Conservation (phyloP, 2,329 filamentous ascomycete species). For the Eutypa lata region DNA sequence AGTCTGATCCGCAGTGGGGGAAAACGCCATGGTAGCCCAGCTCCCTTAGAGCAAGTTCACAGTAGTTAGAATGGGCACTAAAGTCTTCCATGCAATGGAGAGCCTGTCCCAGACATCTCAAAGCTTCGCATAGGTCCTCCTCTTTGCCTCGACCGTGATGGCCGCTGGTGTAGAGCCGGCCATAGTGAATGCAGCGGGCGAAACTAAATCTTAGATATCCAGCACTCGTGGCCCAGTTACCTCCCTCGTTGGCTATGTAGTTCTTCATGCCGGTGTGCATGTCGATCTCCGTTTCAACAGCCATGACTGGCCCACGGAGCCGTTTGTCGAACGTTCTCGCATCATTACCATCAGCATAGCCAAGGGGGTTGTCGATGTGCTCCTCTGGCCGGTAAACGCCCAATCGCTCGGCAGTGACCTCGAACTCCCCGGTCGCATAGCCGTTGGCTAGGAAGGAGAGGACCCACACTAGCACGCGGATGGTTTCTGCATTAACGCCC, state of each 20-base stretch:
- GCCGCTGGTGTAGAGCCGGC: constrained; percentile 69
- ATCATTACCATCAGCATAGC: constrained; percentile 83
- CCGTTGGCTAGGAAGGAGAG: constrained; percentile 79
- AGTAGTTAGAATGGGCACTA: constrained; percentile 81
- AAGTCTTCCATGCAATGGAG: constrained; percentile 78
- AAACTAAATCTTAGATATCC: constrained; percentile 80
- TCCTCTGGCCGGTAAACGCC: constrained; percentile 78
- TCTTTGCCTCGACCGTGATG: constrained; percentile 62
- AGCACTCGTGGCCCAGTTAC: constrained; percentile 84
- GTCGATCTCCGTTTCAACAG: constrained; percentile 71
- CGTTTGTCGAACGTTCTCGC: constrained; percentile 78
- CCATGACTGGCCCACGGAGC: constrained; percentile 74
- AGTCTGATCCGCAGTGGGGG: constrained; percentile 65
- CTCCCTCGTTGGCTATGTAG: constrained; percentile 90
- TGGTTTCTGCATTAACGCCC: constrained; percentile 73
- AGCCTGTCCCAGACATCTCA: constrained; percentile 72
- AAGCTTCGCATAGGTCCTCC: constrained; percentile 74
- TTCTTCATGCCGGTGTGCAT: constrained; percentile 93
- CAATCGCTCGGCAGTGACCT: constrained; percentile 76
- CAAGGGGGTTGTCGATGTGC: constrained; percentile 74
- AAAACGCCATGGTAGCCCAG: constrained; percentile 68
- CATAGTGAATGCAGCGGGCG: constrained; percentile 71
- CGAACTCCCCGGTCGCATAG: constrained; percentile 82
- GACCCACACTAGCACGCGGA: constrained; percentile 77
- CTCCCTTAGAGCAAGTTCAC: constrained; percentile 72